Base-by-base conservation (phyloP, 148 eudicot genomes). In the Amaranthus palmeri region DNA sequence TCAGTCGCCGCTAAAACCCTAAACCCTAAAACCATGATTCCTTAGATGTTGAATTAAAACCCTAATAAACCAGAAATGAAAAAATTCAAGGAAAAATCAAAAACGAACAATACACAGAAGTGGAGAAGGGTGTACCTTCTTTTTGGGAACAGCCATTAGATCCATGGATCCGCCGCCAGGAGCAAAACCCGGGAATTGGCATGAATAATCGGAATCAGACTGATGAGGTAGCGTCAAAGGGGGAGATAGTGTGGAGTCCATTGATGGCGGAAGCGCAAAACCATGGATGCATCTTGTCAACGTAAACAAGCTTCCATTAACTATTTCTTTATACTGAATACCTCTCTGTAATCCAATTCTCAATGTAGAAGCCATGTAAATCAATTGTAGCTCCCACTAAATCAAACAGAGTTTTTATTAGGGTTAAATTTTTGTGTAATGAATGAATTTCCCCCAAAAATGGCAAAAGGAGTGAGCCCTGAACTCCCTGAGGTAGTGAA, bases 71-170 rank as follows among this genome's bases (percentile, higher is more conserved):
- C 36, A 25, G 1, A 25, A 25, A 25, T 25, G 36, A 25, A 25
- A 25, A 25, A 25, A 25, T 25, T 25, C 36, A 25, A 25, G 1
- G 36, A 25, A 25, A 0, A 25, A 25, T 25, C 36, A 25, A 25
- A 0, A 25, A 25, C 36, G 36, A 25, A 25, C 36, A 25, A 0
- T 2, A 1, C 1, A 25, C 36, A 25, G 36, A 25, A 25, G 36
- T 25, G 36, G 1, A 25, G 2, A 1, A 25, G 36, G 2, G 36
- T 25, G 36, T 25, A 84, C 92, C 90, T 85, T 85, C 76, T 56
- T 86, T 65, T 85, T 86, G 54, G 92, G 90, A 5, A 88, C 88
- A 45, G 92, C 92, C 92, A 88, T 88, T 74, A 88, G 87, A 75
- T 90, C 93, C 89, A 90, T 88, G n/a, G 91, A 83, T 17, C 91